Conservation (phyloP, 306 rosid genomes). For the Hippophae rhamnoides region DNA sequence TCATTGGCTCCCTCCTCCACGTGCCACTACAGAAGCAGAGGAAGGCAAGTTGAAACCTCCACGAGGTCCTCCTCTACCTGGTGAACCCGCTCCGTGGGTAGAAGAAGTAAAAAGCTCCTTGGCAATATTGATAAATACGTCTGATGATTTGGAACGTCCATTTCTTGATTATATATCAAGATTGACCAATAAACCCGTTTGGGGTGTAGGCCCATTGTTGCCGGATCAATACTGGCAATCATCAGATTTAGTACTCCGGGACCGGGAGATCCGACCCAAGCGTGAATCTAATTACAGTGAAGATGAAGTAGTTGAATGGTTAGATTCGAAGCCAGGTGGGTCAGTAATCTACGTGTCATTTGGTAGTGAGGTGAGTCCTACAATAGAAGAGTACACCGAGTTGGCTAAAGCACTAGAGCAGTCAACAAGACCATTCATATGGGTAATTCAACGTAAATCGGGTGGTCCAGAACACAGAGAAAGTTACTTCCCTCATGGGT, state of each 20-base stretch:
- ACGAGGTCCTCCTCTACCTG: conserved; percentile 15
- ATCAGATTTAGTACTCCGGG: not conserved
- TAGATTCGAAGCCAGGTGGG: not conserved
- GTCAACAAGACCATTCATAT: conserved; percentile 13
- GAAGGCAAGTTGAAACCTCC: not conserved
- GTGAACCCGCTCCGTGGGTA: conserved; percentile 18
- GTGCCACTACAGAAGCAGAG: not conserved
- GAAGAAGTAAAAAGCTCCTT: conserved; percentile 9
- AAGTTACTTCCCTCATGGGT: conserved; percentile 3
- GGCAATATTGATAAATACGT: conserved; percentile 14
- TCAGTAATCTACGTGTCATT: conserved; percentile 16
- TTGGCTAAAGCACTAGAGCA: conserved; percentile 6
- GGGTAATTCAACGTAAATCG: conserved; percentile 11
- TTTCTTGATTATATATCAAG: conserved; percentile 9
- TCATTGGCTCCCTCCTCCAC: not conserved
- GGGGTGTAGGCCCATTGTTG: conserved; percentile 14
- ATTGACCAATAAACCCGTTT: conserved; percentile 3
- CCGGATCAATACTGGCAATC: conserved; percentile 9
- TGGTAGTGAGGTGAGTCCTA: conserved; percentile 16
- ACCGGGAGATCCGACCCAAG: conserved; percentile 2
- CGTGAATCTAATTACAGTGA: conserved; percentile 3
- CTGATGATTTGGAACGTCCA: conserved; percentile 11
- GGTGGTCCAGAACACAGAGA: not conserved
- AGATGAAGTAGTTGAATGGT: conserved; percentile 4
- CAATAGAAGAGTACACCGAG: conserved; percentile 4